Conservation (phyloP, 78 protist genomes). For the Dictyostelium brefeldianum region DNA sequence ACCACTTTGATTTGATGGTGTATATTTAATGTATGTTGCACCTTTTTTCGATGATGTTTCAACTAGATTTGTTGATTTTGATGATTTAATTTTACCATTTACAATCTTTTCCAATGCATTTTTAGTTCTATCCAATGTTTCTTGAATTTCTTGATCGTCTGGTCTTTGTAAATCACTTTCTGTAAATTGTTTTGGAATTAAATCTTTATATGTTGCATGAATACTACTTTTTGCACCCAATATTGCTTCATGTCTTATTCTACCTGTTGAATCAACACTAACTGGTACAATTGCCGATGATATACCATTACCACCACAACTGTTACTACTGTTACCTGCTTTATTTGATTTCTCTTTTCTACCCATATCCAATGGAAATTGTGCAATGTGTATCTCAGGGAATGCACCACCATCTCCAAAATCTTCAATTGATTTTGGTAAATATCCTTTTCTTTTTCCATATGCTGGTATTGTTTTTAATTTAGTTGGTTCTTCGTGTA, state of each 20-base stretch:
- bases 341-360: slow-evolving; percentile 32
- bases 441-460: slow-evolving; percentile 76
- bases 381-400: slow-evolving; percentile 94
- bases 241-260: slow-evolving; percentile 61
- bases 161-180: slow-evolving; percentile 87
- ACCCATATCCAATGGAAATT: slow-evolving; percentile 95
- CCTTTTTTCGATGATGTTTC: neutral
- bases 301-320: neutral
- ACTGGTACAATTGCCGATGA: slow-evolving; percentile 47
- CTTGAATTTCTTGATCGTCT: slow-evolving; percentile 71
- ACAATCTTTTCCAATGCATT: slow-evolving; percentile 83
- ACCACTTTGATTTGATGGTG: slow-evolving; percentile 59
- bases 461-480: slow-evolving; percentile 70
- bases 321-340: neutral
- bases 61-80: slow-evolving; percentile 34
- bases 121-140: slow-evolving; percentile 79
- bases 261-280: slow-evolving; percentile 49
- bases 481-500: neutral
- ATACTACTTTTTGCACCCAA: slow-evolving; percentile 47
- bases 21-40: slow-evolving; percentile 81
- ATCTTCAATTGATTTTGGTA: slow-evolving; percentile 86
- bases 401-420: slow-evolving; percentile 98
- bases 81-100: slow-evolving; percentile 51
- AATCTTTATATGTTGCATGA: slow-evolving; percentile 49
- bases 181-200: slow-evolving; percentile 76